A percentile compares a stretch with the other conserved stretches of the same genome.
Evolutionary conservation across 2,329 filamentous ascomycete genomes (phyloP).

Genomic region (Colletotrichum salicis): DNA sequence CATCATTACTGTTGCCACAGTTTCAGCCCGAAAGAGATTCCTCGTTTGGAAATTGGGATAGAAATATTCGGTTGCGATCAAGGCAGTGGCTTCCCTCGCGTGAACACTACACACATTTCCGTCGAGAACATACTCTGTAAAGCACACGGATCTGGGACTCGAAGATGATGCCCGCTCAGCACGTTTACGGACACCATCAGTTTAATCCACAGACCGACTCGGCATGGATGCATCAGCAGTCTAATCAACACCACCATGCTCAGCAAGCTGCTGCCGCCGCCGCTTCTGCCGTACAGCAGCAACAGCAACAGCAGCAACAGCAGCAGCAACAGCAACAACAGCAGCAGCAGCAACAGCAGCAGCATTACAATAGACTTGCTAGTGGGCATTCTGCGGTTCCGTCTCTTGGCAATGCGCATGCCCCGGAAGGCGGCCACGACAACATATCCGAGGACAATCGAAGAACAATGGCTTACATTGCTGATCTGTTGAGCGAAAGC

Average conservation of each 20-base stretch:
- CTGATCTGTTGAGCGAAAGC: conserved; percentile 86
- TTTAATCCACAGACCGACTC: conserved; percentile 71
- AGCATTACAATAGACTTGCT: conserved; percentile 80
- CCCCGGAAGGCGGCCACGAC: conserved; percentile 69
- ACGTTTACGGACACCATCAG: conserved; percentile 75
- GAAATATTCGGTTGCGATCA: background rate
- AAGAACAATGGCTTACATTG: conserved; percentile 91
- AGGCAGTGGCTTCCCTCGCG: background rate
- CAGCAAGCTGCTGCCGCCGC: conserved; percentile 65
- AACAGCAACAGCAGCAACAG: conserved; percentile 61
- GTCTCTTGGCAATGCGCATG: conserved; percentile 59
- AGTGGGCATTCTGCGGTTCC: conserved; percentile 68
- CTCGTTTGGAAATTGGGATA: background rate
- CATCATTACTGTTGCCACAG: background rate
- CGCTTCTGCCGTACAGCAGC: conserved; percentile 62
- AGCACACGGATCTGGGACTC: conserved; percentile 22
- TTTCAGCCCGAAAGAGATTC: background rate
- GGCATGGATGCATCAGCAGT: conserved; percentile 75
- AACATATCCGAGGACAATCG: conserved; percentile 89
- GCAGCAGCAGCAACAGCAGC: conserved; percentile 50
- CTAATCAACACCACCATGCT: conserved; percentile 67
- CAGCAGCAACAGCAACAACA: conserved; percentile 61
- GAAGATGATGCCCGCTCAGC: conserved; percentile 71
- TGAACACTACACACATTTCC: background rate
- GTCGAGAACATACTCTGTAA: background rate